Base-by-base conservation (phyloP, 1,284 basidiomycete species). In the Waitea zeae region DNA sequence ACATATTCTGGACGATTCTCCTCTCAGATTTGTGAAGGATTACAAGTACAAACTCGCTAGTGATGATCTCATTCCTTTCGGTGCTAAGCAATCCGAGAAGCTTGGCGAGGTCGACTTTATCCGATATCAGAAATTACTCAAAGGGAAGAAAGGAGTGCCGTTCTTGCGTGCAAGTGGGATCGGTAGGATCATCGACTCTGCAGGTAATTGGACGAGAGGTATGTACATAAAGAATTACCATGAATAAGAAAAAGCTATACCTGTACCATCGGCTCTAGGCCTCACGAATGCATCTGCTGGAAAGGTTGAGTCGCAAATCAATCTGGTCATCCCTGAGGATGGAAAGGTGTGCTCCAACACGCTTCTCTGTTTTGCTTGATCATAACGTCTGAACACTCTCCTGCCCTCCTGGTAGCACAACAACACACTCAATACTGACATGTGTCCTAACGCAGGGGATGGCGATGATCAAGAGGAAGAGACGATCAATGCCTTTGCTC, bases 131-230 rank as follows among this genome's bases (percentile, higher is more conserved):
- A 56, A 62, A n/a, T n/a, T n/a, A n/a, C n/a, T n/a, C n/a, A n/a
- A n/a, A n/a, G n/a, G n/a, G n/a, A n/a, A n/a, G n/a, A n/a, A n/a
- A n/a, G n/a, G n/a, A 29, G 38, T 70, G 0, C 72, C 77, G 0
- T 88, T 88, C 41, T 62, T 80, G 1, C 63, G 84, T 12, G 62
- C 80, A 0, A 68, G 78, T 0, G 59, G 64, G 13, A 61, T 62
- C 3, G 49, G 57, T 4, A 64, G 86, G 5, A 80, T 87, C 0
- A 58, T 83, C 0, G 58, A 70, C 33, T 72, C 74, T 12, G 75
- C 78, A 0, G 57, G 50, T 3, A 82, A 81, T 44, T 86, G 81
- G 80, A 72, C 71, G 28, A 49, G 58, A 52, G 72, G 34, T 6
- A 17, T 35, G 12, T n/a, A 22, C 4, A 17, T 14, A 6, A 27